Evolutionary conservation across 371 early-diverging fungal genomes (phyloP).

Genomic region (Actinomucor elegans): DNA sequence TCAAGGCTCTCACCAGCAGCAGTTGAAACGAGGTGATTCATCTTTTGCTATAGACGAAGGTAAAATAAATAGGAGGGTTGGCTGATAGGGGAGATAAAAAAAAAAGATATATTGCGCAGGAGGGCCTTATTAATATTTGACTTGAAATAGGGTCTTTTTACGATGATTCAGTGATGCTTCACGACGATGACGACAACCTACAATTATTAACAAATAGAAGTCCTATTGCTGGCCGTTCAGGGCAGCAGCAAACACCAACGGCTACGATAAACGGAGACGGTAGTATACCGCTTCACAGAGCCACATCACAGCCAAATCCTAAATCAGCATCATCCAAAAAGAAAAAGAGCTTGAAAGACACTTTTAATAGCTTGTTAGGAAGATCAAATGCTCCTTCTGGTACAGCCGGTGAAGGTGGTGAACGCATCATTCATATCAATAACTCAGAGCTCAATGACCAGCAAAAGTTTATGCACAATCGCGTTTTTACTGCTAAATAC

Average conservation of each 20-base stretch:
- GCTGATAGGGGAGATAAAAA: neutral
- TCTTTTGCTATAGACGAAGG: conserved; percentile 32
- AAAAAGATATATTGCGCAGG: neutral
- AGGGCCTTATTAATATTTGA: neutral
- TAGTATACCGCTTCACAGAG: conserved; percentile 16
- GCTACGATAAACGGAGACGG: neutral
- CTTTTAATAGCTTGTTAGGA: conserved; percentile 21
- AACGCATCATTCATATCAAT: conserved; percentile 85
- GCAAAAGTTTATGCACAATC: conserved; percentile 80
- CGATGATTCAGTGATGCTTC: conserved; percentile 32
- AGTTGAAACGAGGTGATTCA: conserved; percentile 24
- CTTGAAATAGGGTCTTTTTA: conserved; percentile 35
- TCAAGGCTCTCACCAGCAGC: conserved; percentile 6
- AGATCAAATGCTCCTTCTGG: conserved; percentile 30
- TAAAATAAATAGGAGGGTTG: conserved; percentile 3
- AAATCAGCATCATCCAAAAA: conserved; percentile 1
- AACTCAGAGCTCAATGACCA: conserved; percentile 73
- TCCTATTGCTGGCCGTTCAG: conserved; percentile 38
- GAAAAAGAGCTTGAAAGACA: conserved; percentile 18
- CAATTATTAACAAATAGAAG: conserved; percentile 42
- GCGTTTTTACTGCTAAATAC: conserved; percentile 91
- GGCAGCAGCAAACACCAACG: neutral
- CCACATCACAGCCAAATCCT: conserved; percentile 14
- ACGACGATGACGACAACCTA: conserved; percentile 52
- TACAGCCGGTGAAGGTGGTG: conserved; percentile 45